A percentile compares a stretch with the other conserved stretches of the same genome.
phyloP scores from a whole-genome alignment of 371 early-diverging fungal species.

The Lichtheimia corymbifera region DNA sequence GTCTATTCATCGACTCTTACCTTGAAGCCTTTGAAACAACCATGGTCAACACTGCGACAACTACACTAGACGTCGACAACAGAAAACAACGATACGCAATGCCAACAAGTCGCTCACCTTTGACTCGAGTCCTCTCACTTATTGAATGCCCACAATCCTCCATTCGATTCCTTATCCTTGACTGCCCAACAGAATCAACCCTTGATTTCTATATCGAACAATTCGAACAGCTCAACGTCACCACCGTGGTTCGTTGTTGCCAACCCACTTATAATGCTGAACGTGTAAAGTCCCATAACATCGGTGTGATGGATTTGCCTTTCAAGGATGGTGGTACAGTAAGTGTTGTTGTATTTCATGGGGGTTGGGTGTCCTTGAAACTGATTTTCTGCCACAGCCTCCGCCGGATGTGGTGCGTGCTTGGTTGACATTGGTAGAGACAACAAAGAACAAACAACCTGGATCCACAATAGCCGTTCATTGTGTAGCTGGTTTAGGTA shows the following conservation, averaged over 20 bases:
- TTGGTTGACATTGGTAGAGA: slow-evolving; percentile 72
- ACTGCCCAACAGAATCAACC: slow-evolving; percentile 84
- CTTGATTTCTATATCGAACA: slow-evolving; percentile 76
- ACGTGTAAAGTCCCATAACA: slow-evolving; percentile 61
- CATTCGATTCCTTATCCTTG: slow-evolving; percentile 83
- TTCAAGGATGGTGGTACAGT: slow-evolving; percentile 65
- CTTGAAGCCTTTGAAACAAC: too few relatives aligned
- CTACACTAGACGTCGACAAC: too few relatives aligned
- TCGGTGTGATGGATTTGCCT: slow-evolving; percentile 35
- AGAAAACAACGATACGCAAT: neutral
- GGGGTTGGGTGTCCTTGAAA: neutral
- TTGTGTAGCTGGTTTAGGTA: slow-evolving; percentile 77
- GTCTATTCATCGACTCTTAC: too few relatives aligned
- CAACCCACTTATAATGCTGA: slow-evolving; percentile 81
- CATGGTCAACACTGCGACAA: too few relatives aligned
- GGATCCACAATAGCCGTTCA: slow-evolving; percentile 78
- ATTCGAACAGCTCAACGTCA: slow-evolving; percentile 69
- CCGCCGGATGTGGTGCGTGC: slow-evolving; percentile 64
- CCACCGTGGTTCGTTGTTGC: slow-evolving; percentile 79
- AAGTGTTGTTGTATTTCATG: slow-evolving; percentile 8
- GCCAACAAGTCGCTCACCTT: slow-evolving; percentile 3
- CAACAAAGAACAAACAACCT: slow-evolving; percentile 38
- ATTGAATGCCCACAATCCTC: slow-evolving; percentile 21
- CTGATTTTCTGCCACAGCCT: slow-evolving; percentile 41
- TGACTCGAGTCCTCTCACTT: slow-evolving; percentile 15